Evolutionary conservation across 2,329 filamentous ascomycete species (phyloP), one percentile per base, ranked within the genome.

Genomic region (Zymoseptoria crescenta): DNA sequence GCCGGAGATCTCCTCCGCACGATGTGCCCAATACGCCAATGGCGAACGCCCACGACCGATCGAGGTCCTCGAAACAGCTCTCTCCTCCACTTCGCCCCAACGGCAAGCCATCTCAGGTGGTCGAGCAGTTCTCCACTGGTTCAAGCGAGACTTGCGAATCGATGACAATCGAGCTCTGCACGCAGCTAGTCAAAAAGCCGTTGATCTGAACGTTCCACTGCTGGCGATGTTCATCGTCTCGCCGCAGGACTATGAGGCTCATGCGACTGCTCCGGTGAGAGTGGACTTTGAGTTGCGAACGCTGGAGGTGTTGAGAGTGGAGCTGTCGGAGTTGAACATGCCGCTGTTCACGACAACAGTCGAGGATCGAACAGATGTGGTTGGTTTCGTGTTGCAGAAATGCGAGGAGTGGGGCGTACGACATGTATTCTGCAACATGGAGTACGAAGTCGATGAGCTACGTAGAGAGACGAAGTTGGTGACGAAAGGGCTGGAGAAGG

Each of bases 401-500:
- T 83, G 88, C 71, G 76, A 83, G 29, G 76, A 84, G 61, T 96
- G 90, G 91, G 83, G 83, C 0, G 87, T 84, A 0, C 86, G 80
- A 54, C 88, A 94, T 67, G 64, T 96, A 2, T 95, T 85, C 68
- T 85, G 88, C 53, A 96, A 96, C 69, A 84, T 91, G 59, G 91
- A 96, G 71, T 96, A 96, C 68, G 92, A 96, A 72, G 90, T 95
- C 0, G 92, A 96, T 69, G 92, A 96, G 74, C 74, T 96, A 59
- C 80, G 91, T 50, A 80, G 91, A 5, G 92, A 96, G 67, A 84
- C 85, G 1, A 78, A 77, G 28, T 74, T 96, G 68, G 80, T 89
- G 0, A 80, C 77, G 28, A 72, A 79, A 49, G 83, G 87, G 60
- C 74, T 87, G 1, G 79, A 84, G 16, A 81, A 81, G 10, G 86